Percentiles rank a stretch among this genome's conserved stretches.
phyloP scores from a whole-genome alignment of 345 rosid genomes.

The Raphanus sativus region DNA sequence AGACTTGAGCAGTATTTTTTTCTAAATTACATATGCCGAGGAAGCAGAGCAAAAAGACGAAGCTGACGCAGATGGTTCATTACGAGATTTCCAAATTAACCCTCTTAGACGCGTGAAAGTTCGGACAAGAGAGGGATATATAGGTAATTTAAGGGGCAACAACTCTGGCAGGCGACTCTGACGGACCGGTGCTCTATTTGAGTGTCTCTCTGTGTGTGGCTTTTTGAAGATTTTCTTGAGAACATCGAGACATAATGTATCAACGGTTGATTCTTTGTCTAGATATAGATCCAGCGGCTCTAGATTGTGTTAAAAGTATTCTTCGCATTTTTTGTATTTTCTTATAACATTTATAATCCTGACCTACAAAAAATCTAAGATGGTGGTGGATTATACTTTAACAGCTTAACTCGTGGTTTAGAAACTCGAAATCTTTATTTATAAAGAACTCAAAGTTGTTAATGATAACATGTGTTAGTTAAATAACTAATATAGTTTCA shows the following conservation, averaged over 20 bases:
- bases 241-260: constrained; percentile 35
- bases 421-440: not conserved
- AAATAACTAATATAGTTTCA: constrained; percentile 22
- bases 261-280: constrained; percentile 35
- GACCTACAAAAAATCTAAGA: constrained; percentile 26
- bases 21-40: constrained; percentile 35
- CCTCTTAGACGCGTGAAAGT: not conserved
- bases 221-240: constrained; percentile 40
- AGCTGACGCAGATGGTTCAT: constrained; percentile 41
- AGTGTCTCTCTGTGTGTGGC: constrained; percentile 37
- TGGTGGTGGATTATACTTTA: constrained; percentile 31
- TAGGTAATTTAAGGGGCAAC: constrained; percentile 13
- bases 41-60: constrained; percentile 39
- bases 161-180: constrained; percentile 37
- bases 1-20: constrained; percentile 4
- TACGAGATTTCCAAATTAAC: not conserved
- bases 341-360: not conserved
- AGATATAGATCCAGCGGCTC: constrained; percentile 19
- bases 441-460: constrained; percentile 24
- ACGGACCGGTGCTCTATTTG: constrained; percentile 43
- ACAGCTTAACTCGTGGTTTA: constrained; percentile 31
- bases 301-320: not conserved
- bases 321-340: not conserved
- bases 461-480: constrained; percentile 32
- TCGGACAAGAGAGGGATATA: not conserved